A percentile compares a stretch with the other conserved stretches of the same genome.
phyloP scores from a whole-genome alignment of 169 alveolate genomes.

The Eimeria falciformis region DNA sequence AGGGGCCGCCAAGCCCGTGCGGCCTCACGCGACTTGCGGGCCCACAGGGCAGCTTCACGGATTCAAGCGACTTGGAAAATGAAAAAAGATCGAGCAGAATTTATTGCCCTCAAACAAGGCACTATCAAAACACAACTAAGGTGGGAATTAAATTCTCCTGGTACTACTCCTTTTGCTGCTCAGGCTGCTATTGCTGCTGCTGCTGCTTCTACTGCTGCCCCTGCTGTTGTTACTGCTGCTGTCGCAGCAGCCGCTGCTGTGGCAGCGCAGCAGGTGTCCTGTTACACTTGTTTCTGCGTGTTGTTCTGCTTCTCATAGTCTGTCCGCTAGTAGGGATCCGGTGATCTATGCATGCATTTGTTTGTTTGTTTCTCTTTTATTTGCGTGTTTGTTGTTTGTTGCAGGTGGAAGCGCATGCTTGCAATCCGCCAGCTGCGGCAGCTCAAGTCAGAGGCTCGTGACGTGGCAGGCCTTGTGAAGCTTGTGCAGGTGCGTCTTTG shows the following conservation, averaged over 20 bases:
- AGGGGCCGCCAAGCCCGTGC: constrained; percentile 18
- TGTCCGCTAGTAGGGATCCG: not conserved
- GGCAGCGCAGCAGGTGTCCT: too few relatives aligned
- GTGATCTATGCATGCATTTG: too few relatives aligned
- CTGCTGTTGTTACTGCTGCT: not conserved
- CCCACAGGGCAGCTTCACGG: constrained; percentile 79
- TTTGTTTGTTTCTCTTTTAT: not conserved
- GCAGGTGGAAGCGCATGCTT: constrained; percentile 52
- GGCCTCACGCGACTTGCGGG: not conserved
- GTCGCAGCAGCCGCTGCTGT: too few relatives aligned
- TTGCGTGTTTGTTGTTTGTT: not conserved
- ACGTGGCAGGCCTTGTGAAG: constrained; percentile 32
- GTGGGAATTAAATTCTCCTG: too few relatives aligned
- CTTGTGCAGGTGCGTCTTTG: not conserved
- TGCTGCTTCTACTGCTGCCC: too few relatives aligned
- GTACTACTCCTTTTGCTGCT: too few relatives aligned
- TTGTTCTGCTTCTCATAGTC: not conserved
- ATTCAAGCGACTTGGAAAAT: constrained; percentile 87
- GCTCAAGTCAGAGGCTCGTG: constrained; percentile 86
- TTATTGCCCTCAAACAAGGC: constrained; percentile 79
- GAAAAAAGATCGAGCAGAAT: constrained; percentile 79
- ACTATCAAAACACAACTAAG: constrained; percentile 83
- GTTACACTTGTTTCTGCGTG: constrained; percentile 82
- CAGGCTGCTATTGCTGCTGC: too few relatives aligned
- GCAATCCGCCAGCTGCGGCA: constrained; percentile 86